phyloP scores from a whole-genome alignment of 108 stramenopile genomes.

The Bacterosira constricta region DNA sequence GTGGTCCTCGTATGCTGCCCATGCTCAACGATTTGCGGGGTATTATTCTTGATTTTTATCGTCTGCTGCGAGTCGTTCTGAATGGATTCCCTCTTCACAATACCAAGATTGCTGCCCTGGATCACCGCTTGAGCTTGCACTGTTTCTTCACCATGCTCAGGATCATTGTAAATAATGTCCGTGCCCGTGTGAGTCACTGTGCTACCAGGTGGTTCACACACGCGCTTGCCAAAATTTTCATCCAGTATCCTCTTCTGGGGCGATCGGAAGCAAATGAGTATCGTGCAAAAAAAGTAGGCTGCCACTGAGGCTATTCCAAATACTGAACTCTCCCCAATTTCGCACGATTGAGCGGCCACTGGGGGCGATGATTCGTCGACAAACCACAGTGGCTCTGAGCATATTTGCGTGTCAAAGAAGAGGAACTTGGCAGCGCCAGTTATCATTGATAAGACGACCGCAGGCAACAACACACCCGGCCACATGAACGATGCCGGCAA shows the following conservation, averaged over 20 bases:
- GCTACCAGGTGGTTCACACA: neutral
- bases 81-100: neutral
- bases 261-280: slow-evolving; percentile 66
- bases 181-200: neutral
- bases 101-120: no score
- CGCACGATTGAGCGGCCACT: slow-evolving; percentile 60
- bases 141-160: no score
- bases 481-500: slow-evolving; percentile 73
- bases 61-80: neutral
- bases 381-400: slow-evolving; percentile 64
- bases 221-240: slow-evolving; percentile 52
- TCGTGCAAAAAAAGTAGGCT: slow-evolving; percentile 53
- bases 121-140: no score
- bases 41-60: neutral
- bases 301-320: slow-evolving; percentile 52
- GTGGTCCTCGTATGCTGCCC: slow-evolving; percentile 3
- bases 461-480: slow-evolving; percentile 75
- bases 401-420: slow-evolving; percentile 66
- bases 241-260: slow-evolving; percentile 64
- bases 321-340: slow-evolving; percentile 49
- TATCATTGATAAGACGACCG: slow-evolving; percentile 61
- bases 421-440: slow-evolving; percentile 78
- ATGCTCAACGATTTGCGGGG: neutral
- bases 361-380: slow-evolving; percentile 41
- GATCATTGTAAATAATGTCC: neutral